Base-by-base conservation (phyloP, 805 yeast genomes). In the Cyberlindnera lachancei region DNA sequence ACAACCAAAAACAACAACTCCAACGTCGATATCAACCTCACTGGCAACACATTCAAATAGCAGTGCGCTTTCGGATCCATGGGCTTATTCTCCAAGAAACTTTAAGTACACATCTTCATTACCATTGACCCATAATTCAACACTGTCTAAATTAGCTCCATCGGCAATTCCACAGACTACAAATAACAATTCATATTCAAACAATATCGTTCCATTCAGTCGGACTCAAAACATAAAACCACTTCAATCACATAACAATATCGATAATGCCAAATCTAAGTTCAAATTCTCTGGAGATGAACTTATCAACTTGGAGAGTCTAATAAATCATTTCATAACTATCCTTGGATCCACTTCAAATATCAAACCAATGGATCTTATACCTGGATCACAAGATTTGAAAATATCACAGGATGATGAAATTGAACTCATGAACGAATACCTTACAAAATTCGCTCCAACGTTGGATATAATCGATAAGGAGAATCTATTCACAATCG, bases 381-480 rank as follows among this genome's bases (percentile, higher is more conserved):
- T n/a, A n/a, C n/a, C n/a, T n/a, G n/a, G n/a, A n/a, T n/a, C n/a
- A n/a, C n/a, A n/a, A n/a, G n/a, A n/a, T n/a, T n/a, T n/a, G n/a
- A n/a, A n/a, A n/a, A n/a, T n/a, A n/a, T n/a, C n/a, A n/a, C n/a
- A n/a, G 4, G 35, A 31, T 5, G 40, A 40, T 7, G 33, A 36
- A 19, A 12, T 34, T 15, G 15, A 8, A 8, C 28, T 36, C 12
- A 25, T 36, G 33, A 25, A 18, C 7, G 15, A 17, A 23, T 40
- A 34, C 20, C 8, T 36, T 8, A 21, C 30, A 7, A 20, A 16
- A 2, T 14, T 31, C 5, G 36, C 37, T 0, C 43, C 43, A 4
- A 9, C 34, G 17, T 13, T 40, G 40, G 40, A 36, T 18, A n/a
- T 29, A 6, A 33, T 22, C 6, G 27, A 23, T 11, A 35, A 25